Evolutionary conservation across 768 basidiomycete genomes (phyloP).

Genomic region (Hygrocybe punicea): DNA sequence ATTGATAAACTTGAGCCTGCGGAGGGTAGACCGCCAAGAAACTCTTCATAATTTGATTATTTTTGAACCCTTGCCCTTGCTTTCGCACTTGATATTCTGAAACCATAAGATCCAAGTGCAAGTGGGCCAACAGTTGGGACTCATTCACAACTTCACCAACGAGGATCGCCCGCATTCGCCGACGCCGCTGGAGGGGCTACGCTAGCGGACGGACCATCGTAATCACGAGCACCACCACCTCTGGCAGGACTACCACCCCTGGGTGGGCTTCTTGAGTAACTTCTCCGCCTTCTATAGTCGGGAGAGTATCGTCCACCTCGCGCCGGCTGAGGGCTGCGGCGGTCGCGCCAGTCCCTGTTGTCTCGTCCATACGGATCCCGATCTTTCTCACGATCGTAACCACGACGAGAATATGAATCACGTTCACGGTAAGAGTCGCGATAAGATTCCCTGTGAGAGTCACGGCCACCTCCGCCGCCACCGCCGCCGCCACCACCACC

Average conservation of each 20-base stretch:
- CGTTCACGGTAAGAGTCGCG: conserved; percentile 52
- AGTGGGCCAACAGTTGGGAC: no score
- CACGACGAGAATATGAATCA: conserved; percentile 48
- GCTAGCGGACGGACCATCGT: conserved; percentile 24
- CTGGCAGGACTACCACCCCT: conserved; percentile 58
- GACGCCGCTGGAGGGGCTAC: conserved; percentile 26
- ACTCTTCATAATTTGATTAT: conserved; percentile 40
- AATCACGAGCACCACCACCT: conserved; percentile 29
- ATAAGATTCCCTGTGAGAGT: conserved; percentile 40
- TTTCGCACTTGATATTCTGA: conserved; percentile 26
- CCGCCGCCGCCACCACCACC: conserved; percentile 28
- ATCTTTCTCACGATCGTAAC: conserved; percentile 52
- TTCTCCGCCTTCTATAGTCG: conserved; percentile 69
- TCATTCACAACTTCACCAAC: conserved; percentile 52
- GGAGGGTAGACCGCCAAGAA: conserved; percentile 35
- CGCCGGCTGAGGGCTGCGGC: conserved; percentile 67
- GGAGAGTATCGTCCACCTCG: conserved; percentile 70
- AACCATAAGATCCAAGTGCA: not conserved
- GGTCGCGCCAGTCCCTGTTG: conserved; percentile 73
- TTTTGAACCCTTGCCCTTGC: conserved; percentile 41
- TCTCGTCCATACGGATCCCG: conserved; percentile 68
- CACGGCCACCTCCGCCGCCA: conserved; percentile 26
- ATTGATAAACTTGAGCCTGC: conserved; percentile 45
- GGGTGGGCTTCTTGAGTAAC: conserved; percentile 78
- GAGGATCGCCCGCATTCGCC: conserved; percentile 43